Evolutionary conservation across 768 basidiomycete species (phyloP), one percentile per base, ranked within the genome.

Genomic region (Agrocybe praecox): DNA sequence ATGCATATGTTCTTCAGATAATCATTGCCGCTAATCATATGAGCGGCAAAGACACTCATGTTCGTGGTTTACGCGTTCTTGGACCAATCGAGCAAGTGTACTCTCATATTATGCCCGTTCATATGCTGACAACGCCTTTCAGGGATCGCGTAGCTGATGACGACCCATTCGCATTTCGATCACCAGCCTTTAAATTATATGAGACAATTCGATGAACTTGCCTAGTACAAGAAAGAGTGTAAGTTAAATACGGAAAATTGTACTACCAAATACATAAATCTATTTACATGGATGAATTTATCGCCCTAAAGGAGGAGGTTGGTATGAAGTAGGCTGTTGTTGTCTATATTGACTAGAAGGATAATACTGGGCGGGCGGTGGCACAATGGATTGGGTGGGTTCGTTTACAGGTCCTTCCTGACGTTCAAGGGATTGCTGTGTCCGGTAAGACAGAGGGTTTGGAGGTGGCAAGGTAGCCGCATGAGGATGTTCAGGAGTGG

Each of bases 31-130:
- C 90, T 19, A 99, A 98, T 68, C 95, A 98, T 68, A 90, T 97
- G 88, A 98, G 96, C 64, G 97, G 97, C 6, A 98, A 98, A 69
- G 97, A 99, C 72, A 98, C 97, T 9, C 97, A 99, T 74, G 92
- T 99, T 17, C 86, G 97, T 12, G 96, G 96, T 3, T 72, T 98
- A 40, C 86, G 81, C 33, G 81, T 98, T n/a, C 84, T 94, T 52
- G 96, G 94, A 0, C 91, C 94, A 2, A 71, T 86, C 7, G 90
- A 89, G 96, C 96, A 68, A 52, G 70, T 67, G 47, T 49, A 32
- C 21, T 22, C 6, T 24, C 18, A n/a, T 29, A 26, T 51, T 43
- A n/a, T 29, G 29, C n/a, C 26, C 3, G 18, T 18, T 33, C n/a
- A n/a, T n/a, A 26, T 49, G 15, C 17, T 21, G 9, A 12, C 17